phyloP scores from a whole-genome alignment of 2,329 filamentous ascomycete species.

The Diplodia seriata region DNA sequence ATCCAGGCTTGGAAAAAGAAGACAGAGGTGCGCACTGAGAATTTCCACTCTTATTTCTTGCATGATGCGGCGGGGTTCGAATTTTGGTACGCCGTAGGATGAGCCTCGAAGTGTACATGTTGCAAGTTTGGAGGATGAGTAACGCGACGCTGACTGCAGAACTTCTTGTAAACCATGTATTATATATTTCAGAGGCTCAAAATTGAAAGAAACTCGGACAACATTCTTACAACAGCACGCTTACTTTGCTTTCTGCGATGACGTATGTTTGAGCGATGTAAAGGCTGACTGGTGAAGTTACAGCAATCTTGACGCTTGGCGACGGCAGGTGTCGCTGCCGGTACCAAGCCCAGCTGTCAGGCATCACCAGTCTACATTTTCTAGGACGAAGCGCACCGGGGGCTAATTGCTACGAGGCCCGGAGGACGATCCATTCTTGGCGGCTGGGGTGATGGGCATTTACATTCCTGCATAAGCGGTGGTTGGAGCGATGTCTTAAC shows the following conservation, averaged over 20 bases:
- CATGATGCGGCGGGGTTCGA: conserved; percentile 8
- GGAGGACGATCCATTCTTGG: conserved; percentile 8
- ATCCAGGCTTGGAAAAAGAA: neutral
- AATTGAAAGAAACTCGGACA: conserved; percentile 7
- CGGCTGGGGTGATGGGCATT: conserved; percentile 12
- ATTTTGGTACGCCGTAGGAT: conserved; percentile 3
- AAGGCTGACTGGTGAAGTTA: neutral
- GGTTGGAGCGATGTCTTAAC: conserved; percentile 11
- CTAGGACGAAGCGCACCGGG: neutral
- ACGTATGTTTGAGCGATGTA: neutral
- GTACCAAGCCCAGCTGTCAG: neutral
- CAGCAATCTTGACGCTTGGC: neutral
- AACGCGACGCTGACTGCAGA: conserved; percentile 24
- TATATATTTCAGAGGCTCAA: conserved; percentile 19
- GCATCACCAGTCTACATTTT: neutral
- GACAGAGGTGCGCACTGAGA: neutral
- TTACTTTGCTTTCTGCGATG: neutral
- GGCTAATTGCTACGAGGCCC: neutral
- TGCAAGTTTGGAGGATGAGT: neutral
- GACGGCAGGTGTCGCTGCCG: neutral
- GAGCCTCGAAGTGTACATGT: conserved; percentile 1
- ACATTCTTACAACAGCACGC: conserved; percentile 1
- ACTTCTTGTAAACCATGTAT: conserved; percentile 30
- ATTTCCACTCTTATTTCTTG: conserved; percentile 24
- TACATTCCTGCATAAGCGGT: conserved; percentile 26